Percentiles rank a stretch among this genome's conserved stretches.
Conservation (phyloP, 208 protist genomes). For the Leishmania turanica region DNA sequence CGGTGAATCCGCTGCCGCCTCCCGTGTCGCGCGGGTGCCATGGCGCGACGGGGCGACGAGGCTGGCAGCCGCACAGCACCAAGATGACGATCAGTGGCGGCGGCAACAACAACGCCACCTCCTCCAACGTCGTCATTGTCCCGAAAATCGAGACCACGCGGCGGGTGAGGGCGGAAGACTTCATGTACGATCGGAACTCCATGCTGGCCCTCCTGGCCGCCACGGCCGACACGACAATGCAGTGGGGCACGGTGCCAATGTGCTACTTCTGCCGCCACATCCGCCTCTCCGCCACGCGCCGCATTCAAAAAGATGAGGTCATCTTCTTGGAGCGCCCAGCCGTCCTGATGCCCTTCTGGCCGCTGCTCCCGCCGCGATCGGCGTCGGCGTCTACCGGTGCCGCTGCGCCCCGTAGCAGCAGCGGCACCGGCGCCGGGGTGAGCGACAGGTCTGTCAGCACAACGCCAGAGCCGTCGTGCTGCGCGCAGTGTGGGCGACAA, state of each 20-base stretch:
- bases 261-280: slow-evolving; percentile 35
- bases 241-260: slow-evolving; percentile 28
- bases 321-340: slow-evolving; percentile 30
- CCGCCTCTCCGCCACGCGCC: slow-evolving; percentile 34
- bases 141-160: neutral
- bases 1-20: slow-evolving; percentile 12
- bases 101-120: neutral
- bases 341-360: slow-evolving; percentile 26
- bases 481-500: slow-evolving; percentile 21
- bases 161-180: slow-evolving; percentile 20
- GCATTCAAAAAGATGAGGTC: slow-evolving; percentile 18
- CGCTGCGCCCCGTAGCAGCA: neutral
- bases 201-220: slow-evolving; percentile 24
- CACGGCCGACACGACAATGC: slow-evolving; percentile 24
- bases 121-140: neutral
- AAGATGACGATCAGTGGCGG: neutral
- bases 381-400: neutral
- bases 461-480: neutral
- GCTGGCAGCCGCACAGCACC: neutral
- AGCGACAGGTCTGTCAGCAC: slow-evolving; percentile 4
- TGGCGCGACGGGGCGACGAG: neutral
- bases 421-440: neutral
- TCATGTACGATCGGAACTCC: slow-evolving; percentile 34
- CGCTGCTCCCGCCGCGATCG: slow-evolving; percentile 6
- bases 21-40: neutral